Base-by-base conservation (phyloP, 805 yeast species). In the Yarrowia sp. region DNA sequence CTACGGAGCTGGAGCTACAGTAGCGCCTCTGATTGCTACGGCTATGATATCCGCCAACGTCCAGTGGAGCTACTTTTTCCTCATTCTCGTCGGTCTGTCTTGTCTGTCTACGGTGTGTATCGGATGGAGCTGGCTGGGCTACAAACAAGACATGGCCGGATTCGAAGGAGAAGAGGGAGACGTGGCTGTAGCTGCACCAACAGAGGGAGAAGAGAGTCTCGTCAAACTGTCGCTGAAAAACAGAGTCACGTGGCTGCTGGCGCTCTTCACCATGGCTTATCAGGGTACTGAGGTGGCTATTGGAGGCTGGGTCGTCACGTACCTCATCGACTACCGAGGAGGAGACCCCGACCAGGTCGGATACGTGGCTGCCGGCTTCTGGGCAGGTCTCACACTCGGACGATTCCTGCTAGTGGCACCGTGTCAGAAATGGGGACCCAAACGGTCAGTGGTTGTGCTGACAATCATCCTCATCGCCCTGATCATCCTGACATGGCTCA, bases 231-330 rank as follows among this genome's bases (percentile, higher is more conserved):
- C 71, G 2, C 32, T 72, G 32, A 52, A 46, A 5, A 63, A 58
- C 61, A 63, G 53, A 36, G 43, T 72, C 46, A 70, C 72, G 0
- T 79, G 89, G 81, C 71, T 83, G 2, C 77, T 87, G 71, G 81
- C 92, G 7, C 71, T 81, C 1, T 86, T 84, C 72, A 79, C 88
- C 35, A 84, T 89, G 72, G 80, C 85, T 63, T 89, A 89, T 73
- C 84, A 88, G 72, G 94, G 93, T 8, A 84, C 86, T 2, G 93
- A 89, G 75, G 88, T 89, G 36, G 78, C 89, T 1, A 77, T 89
- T 70, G 92, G 89, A 0, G 88, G 91, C 2, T 89, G 93, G 92
- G 79, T 86, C 19, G 86, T 86, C 58, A 86, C 91, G 2, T 89
- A 83, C 73, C 77, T 89, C 68, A 79, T 86, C 50, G 84, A 82